A percentile compares a stretch with the other conserved stretches of the same genome.
phyloP scores from a whole-genome alignment of 805 yeast species.

The Saccharomycopsis selenospora region DNA sequence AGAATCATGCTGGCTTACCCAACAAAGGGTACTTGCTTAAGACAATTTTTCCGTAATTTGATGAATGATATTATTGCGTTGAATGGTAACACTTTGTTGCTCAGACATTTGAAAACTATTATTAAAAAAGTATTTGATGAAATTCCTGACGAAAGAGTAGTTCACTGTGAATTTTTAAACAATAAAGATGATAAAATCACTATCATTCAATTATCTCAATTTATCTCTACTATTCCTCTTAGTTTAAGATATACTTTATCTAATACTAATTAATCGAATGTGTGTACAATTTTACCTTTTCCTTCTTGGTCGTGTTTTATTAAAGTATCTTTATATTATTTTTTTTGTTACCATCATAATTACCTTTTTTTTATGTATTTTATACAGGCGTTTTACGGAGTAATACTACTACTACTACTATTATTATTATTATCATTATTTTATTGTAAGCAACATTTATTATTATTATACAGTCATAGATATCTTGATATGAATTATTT shows the following conservation, averaged over 20 bases:
- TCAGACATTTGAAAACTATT: background rate
- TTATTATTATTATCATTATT: too few relatives aligned
- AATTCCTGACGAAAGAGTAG: background rate
- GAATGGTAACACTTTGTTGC: background rate
- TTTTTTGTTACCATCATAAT: too few relatives aligned
- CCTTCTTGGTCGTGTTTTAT: too few relatives aligned
- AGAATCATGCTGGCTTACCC: conserved; percentile 1
- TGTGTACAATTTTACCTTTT: too few relatives aligned
- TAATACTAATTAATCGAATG: too few relatives aligned
- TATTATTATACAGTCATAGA: too few relatives aligned
- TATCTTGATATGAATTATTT: too few relatives aligned
- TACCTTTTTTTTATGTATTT: too few relatives aligned
- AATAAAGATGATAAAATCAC: background rate
- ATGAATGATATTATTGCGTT: background rate
- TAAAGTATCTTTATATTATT: too few relatives aligned
- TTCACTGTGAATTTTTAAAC: background rate
- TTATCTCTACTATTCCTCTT: background rate
- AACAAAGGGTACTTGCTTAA: background rate
- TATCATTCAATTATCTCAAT: background rate
- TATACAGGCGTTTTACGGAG: too few relatives aligned
- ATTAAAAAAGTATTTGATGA: background rate
- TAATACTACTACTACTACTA: too few relatives aligned
- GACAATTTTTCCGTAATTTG: background rate
- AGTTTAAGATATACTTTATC: background rate
- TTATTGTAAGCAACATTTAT: too few relatives aligned